These are phyloP conservation scores for Cylindrodendrum hubeiense DNA, from an alignment of 2,329 filamentous ascomycete species.

Conservation along the genomic window DNA sequence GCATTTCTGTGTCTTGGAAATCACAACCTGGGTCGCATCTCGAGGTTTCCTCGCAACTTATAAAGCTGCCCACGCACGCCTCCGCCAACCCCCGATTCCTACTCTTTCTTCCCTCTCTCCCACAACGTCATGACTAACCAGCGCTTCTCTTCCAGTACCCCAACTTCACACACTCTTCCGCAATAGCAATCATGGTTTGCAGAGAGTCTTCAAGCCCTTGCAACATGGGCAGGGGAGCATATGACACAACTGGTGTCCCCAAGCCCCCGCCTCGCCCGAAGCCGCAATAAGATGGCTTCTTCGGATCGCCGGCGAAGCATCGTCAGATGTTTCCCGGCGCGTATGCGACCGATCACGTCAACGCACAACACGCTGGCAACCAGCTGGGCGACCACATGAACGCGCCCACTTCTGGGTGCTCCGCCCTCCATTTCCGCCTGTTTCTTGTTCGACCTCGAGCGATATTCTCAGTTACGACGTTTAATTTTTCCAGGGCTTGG, in stretches of 20 bases:
- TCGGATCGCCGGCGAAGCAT: conserved; percentile 37
- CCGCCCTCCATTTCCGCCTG: conserved; percentile 28
- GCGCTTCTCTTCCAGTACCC: conserved; percentile 20
- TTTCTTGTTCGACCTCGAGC: conserved; percentile 37
- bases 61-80: conserved; percentile 5
- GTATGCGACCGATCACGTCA: conserved; percentile 34
- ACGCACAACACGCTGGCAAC: conserved; percentile 36
- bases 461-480: conserved; percentile 39
- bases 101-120: neutral
- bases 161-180: conserved; percentile 6
- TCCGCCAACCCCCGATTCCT: neutral
- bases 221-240: conserved; percentile 66
- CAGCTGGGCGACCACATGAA: conserved; percentile 32
- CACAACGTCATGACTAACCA: conserved; percentile 31
- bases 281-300: conserved; percentile 49
- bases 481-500: conserved; percentile 39
- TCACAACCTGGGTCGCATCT: conserved; percentile 18
- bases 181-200: conserved; percentile 52
- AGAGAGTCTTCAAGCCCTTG: conserved; percentile 47
- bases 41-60: conserved; percentile 1
- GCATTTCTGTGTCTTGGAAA: conserved; percentile 11
- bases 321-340: conserved; percentile 26
- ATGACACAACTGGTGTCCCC: conserved; percentile 63
- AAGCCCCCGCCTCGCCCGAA: conserved; percentile 60
- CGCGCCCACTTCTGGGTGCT: conserved; percentile 12